Base-by-base conservation (phyloP, 106 monocot species). In the Phalaenopsis equestris region DNA sequence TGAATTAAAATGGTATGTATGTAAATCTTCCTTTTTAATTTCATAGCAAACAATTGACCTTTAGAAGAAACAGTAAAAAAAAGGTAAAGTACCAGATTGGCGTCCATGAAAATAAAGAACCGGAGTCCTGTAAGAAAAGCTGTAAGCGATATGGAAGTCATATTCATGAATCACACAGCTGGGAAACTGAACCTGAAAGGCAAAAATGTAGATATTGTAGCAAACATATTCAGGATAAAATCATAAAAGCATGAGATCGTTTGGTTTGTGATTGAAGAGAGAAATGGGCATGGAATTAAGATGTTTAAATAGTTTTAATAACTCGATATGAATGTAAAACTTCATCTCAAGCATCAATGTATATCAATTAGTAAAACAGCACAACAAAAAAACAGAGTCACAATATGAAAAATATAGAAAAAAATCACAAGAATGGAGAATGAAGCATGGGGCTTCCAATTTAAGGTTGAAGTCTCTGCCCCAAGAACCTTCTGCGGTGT, bases 111-210 rank as follows among this genome's bases (percentile, higher is more conserved):
- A 99, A 82, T 95, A 99, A 55, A 99, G 83, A 68, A 95, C 88
- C 8, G 99, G 99, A 77, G 88, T 93, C 80, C 73, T 86, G 79
- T 91, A 99, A 42, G 92, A 89, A 79, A 90, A 93, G 81, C 86
- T 95, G 87, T 99, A 99, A 37, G 86, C 76, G 57, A 99, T 91
- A 77, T 99, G 99, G 72, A 88, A 99, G 55, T 93, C 90, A 86
- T 95, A 99, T 10, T 78, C 14, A 73, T 90, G 88, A n/a, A 42
- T 56, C 72, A 57, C 79, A 68, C 77, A 23, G 79, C 65, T 86
- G 74, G 42, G 48, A 81, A 73, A 76, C 16, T 79, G 68, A 36
- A 91, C 88, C 99, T 99, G 55, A 24, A 21, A 0, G 77, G 81
- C 5, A 82, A 49, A n/a, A 42, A 79, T 6, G 3, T 23, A 48